phyloP scores from a whole-genome alignment of 768 basidiomycete genomes.

The Terana coerulea region DNA sequence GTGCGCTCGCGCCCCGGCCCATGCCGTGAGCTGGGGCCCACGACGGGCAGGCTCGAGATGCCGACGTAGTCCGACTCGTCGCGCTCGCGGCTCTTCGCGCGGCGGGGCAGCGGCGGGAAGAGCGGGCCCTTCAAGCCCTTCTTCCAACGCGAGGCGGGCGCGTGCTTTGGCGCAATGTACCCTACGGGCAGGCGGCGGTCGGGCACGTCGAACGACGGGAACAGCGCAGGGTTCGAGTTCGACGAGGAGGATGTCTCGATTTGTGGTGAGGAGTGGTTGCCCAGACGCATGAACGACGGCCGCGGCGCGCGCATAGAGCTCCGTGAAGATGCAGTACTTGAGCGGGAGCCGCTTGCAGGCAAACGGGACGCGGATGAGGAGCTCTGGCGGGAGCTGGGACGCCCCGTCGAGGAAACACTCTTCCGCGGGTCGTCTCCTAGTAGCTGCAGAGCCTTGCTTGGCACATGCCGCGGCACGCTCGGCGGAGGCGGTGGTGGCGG shows the following conservation, averaged over 20 bases:
- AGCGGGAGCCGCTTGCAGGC: too few relatives aligned
- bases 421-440: too few relatives aligned
- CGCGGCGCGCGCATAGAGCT: constrained; percentile 25
- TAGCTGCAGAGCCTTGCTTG: too few relatives aligned
- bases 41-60: not conserved
- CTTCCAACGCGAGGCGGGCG: constrained; percentile 40
- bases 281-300: constrained; percentile 55
- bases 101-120: constrained; percentile 2
- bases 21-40: not conserved
- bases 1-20: not conserved
- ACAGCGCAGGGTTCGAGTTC: constrained; percentile 2
- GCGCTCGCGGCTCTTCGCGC: not conserved
- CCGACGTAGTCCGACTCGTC: not conserved
- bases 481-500: not conserved
- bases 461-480: constrained; percentile 22
- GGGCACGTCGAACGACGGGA: constrained; percentile 23
- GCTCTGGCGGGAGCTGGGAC: too few relatives aligned
- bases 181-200: constrained; percentile 49
- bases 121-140: constrained; percentile 22
- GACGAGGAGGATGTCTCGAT: constrained; percentile 31
- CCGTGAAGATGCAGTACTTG: constrained; percentile 10
- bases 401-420: too few relatives aligned
- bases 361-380: too few relatives aligned
- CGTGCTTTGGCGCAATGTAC: constrained; percentile 41
- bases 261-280: constrained; percentile 70